Evolutionary conservation across 805 yeast genomes (phyloP), one percentile per base, ranked within the genome.

Genomic region (Ogataea corticis): DNA sequence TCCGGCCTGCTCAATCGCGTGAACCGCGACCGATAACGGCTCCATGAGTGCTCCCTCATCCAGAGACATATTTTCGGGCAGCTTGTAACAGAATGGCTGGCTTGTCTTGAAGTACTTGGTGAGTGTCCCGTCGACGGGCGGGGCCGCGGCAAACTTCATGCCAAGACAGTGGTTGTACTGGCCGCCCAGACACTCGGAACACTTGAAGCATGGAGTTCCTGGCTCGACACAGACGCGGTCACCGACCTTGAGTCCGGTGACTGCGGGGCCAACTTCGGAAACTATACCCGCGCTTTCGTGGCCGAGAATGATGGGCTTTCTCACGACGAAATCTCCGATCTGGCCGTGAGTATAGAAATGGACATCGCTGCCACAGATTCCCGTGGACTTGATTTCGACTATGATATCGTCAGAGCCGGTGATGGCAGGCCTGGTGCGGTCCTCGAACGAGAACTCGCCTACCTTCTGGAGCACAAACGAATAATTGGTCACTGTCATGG

Each of bases 181-280:
- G 2, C 76, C 77, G 25, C 54, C 41, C 7, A 44, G 39, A 56
- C 79, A 74, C 29, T 70, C 66, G 32, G 62, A 68, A 50, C 78
- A 71, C 17, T 60, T 62, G 57, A 70, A 55, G 54, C 68, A 83
- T 32, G 79, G 79, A 28, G 80, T 79, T 1, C 82, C 72, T 6
- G 85, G 82, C 54, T 82, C 87, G 18, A 82, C 75, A 16, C 77
- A 82, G 27, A 83, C 87, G 36, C 75, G 75, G 57, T 80, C 83
- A 12, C 85, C 85, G 2, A 66, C 63, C 50, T 72, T 62, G 21
- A 77, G 62, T 13, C 61, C 60, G 0, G 63, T 62, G 4, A 80
- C 84, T 15, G 51, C 68, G 0, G 66, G 33, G 29, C 86, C 86
- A 27, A 78, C 62, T 30, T 63, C 73, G 19, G 41, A 50, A 15